phyloP scores from a whole-genome alignment of 2,329 filamentous ascomycete genomes.

The Chrysoporthe deuterocubensis region DNA sequence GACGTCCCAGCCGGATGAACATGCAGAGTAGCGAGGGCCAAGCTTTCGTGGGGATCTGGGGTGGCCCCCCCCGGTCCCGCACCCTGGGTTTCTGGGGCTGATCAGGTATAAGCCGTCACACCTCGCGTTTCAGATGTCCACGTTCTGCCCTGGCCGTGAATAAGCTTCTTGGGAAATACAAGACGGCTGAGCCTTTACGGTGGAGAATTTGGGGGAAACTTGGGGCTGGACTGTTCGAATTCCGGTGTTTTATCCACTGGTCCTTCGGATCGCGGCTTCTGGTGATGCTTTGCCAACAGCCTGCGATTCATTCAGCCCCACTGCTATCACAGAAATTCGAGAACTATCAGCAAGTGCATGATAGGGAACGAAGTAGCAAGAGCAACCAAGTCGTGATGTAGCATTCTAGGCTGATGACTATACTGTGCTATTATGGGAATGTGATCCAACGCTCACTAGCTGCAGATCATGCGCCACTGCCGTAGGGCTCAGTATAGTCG shows the following conservation, averaged over 20 bases:
- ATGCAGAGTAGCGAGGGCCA: not conserved
- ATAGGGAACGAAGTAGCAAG: not conserved
- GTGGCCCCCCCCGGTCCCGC: not conserved
- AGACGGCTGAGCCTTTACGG: not conserved
- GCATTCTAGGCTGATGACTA: not conserved
- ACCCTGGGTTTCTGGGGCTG: conserved; percentile 13
- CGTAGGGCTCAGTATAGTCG: not conserved
- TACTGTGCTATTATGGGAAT: not conserved
- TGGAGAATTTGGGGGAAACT: conserved; percentile 3
- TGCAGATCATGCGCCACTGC: conserved; percentile 10
- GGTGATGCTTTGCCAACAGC: not conserved
- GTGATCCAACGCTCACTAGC: not conserved
- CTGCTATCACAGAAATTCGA: not conserved
- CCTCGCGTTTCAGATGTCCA: conserved; percentile 20
- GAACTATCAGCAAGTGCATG: not conserved
- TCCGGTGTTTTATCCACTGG: not conserved
- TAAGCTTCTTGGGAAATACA: not conserved
- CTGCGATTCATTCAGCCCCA: not conserved
- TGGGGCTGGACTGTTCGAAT: not conserved
- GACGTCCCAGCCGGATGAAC: conserved; percentile 5
- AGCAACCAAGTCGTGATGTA: not conserved
- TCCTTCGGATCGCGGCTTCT: not conserved
- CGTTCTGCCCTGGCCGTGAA: not conserved
- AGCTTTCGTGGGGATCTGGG: not conserved
- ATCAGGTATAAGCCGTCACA: conserved; percentile 28